Percentiles rank a stretch among this genome's conserved stretches.
phyloP scores from a whole-genome alignment of 1,284 basidiomycete species.

The Tilletia horrida region DNA sequence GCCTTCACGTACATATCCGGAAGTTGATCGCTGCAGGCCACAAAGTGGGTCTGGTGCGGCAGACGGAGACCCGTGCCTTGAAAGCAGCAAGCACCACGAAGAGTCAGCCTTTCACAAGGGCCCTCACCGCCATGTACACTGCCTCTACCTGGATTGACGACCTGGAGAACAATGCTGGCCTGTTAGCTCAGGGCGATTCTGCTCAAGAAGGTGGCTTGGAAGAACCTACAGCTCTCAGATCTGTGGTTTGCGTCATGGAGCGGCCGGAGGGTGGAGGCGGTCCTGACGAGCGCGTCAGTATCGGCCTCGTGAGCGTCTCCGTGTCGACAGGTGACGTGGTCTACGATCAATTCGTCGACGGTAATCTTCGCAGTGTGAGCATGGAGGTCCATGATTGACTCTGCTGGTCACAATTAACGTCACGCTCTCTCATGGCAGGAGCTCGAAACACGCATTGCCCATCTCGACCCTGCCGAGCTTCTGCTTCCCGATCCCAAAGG shows the following conservation, averaged over 20 bases:
- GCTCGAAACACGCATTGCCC: conserved; percentile 50
- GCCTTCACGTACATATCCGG: conserved; percentile 74
- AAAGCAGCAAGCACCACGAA: conserved; percentile 67
- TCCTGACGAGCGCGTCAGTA: conserved; percentile 63
- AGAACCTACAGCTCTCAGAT: conserved; percentile 23
- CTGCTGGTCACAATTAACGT: neutral
- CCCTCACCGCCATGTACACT: conserved; percentile 78
- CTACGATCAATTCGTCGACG: conserved; percentile 71
- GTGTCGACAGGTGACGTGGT: conserved; percentile 85
- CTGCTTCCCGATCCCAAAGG: conserved; percentile 59
- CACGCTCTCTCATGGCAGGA: conserved; percentile 17
- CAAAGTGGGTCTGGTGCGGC: conserved; percentile 87
- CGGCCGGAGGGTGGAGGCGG: conserved; percentile 61
- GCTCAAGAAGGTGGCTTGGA: conserved; percentile 20
- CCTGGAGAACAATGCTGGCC: conserved; percentile 68
- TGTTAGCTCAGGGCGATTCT: conserved; percentile 65
- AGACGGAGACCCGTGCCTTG: conserved; percentile 88
- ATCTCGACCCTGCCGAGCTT: conserved; percentile 71
- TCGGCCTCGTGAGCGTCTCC: conserved; percentile 75
- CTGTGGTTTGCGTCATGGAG: conserved; percentile 63
- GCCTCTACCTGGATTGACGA: conserved; percentile 81
- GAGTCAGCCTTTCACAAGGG: conserved; percentile 69
- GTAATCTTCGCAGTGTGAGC: conserved; percentile 28
- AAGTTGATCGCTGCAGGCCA: conserved; percentile 76
- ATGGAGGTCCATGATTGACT: neutral